phyloP scores from a whole-genome alignment of 2,329 filamentous ascomycete species.

The Bipolaris oryzae region DNA sequence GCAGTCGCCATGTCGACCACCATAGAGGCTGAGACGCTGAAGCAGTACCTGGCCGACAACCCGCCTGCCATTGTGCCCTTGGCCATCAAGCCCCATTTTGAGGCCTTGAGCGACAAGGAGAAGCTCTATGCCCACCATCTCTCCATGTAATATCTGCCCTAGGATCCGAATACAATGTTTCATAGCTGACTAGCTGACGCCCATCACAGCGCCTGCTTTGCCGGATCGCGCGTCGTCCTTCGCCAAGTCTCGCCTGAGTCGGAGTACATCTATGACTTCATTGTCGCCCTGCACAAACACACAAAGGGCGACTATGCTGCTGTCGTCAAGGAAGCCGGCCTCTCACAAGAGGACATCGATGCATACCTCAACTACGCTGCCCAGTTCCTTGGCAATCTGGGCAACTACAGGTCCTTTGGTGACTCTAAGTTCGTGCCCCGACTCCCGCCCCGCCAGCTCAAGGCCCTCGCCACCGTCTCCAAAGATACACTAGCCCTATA shows the following conservation, averaged over 20 bases:
- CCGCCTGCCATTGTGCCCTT: conserved; percentile 87
- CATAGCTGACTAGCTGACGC: conserved; percentile 4
- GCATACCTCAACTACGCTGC: conserved; percentile 48
- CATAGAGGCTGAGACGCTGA: conserved; percentile 54
- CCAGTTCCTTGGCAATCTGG: conserved; percentile 60
- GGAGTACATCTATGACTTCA: conserved; percentile 61
- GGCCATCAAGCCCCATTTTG: conserved; percentile 91
- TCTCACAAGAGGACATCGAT: conserved; percentile 48
- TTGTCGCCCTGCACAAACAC: conserved; percentile 56
- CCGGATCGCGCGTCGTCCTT: conserved; percentile 59
- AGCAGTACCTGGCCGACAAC: conserved; percentile 87
- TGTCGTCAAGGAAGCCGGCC: conserved; percentile 51
- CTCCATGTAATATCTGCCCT: conserved; percentile 39
- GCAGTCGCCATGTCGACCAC: conserved; percentile 30
- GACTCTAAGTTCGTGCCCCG: conserved; percentile 60
- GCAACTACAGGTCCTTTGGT: conserved; percentile 60
- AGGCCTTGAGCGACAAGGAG: conserved; percentile 73
- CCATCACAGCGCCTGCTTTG: conserved; percentile 50
- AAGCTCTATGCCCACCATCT: conserved; percentile 85
- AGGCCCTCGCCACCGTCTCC: conserved; percentile 52
- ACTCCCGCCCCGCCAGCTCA: conserved; percentile 51
- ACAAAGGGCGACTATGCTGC: conserved; percentile 57
- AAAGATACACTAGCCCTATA: conserved; percentile 50
- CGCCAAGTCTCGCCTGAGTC: conserved; percentile 60
- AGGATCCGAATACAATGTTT: background rate